Base-by-base conservation (phyloP, 768 basidiomycete genomes). In the Butyriboletus loyo region DNA sequence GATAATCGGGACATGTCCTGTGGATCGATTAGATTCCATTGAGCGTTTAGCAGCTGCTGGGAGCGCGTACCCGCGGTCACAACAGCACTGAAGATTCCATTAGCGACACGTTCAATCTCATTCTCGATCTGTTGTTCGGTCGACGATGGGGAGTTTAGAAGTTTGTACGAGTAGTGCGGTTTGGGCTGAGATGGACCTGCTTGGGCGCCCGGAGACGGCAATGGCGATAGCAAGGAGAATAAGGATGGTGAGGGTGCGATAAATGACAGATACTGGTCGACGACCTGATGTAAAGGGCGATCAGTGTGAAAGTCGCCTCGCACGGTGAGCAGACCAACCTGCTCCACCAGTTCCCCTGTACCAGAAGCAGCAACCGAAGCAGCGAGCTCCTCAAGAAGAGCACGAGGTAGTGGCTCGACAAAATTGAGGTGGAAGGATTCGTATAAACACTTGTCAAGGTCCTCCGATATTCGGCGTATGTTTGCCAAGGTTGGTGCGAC, bases 241-340 rank as follows among this genome's bases (percentile, higher is more conserved):
- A 98, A 76, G 4, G 91, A 91, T 4, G 90, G 84, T 3, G 94
- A 93, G 27, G 97, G 97, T 1, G 91, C 81, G 42, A 99, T 87
- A 71, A 98, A 99, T 44, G 97, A 95, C 17, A 99, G 80, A 67
- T 98, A 96, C 71, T 99, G 97, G 67, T 99, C 97, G 40, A 94
- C 80, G 24, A 99, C 87, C 85, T 97, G 69, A 55, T 55, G 40
- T 27, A 43, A 34, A 45, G 10, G 31, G 48, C 7, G 34, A 9
- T 39, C 17, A 24, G 37, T 19, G 25, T 46, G 28, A 38, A 37
- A 35, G 10, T 3, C 31, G 24, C 6, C 39, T 5, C 15, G 21
- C 22, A 41, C 5, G n/a, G 31, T 11, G 22, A 35, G 19, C 21
- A 22, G 27, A 64, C 72, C 19, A 49, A 86, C 91, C 75, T 92